These are phyloP conservation scores for Trapa incisa DNA, from an alignment of 345 rosid species.

Conservation along the genomic window DNA sequence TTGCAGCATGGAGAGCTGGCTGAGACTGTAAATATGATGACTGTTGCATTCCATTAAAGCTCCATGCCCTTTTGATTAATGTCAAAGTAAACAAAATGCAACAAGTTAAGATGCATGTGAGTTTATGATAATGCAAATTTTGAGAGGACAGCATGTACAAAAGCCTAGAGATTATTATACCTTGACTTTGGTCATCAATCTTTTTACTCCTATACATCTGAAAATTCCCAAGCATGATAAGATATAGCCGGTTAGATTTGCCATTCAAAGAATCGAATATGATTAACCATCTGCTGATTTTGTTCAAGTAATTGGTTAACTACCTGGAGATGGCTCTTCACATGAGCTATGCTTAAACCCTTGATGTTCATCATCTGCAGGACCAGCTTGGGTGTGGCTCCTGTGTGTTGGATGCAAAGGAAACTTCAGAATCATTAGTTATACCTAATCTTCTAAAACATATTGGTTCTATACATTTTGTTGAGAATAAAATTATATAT, in stretches of 20 bases:
- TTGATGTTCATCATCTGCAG: conserved; percentile 73
- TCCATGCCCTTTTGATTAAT: conserved; percentile 34
- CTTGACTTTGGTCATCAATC: conserved; percentile 58
- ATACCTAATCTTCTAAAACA: neutral
- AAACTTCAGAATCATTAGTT: neutral
- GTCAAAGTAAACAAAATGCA: neutral
- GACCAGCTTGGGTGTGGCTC: conserved; percentile 84
- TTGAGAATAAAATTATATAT: too few species aligned
- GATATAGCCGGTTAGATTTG: neutral
- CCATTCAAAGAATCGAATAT: too few species aligned
- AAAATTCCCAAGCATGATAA: neutral
- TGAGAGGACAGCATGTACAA: too few species aligned
- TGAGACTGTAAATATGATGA: conserved; percentile 40
- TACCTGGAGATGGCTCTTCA: conserved; percentile 90
- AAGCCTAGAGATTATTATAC: conserved; percentile 13
- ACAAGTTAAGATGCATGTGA: too few species aligned
- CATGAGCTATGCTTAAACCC: conserved; percentile 87
- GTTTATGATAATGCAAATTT: neutral
- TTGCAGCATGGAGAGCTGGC: conserved; percentile 52
- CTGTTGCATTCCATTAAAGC: conserved; percentile 27
- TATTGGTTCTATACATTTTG: neutral
- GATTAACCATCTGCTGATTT: neutral
- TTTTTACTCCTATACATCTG: conserved; percentile 89
- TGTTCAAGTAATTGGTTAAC: neutral
- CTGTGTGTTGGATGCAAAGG: conserved; percentile 15